These are phyloP conservation scores for Cupressus sempervirens DNA, from an alignment of 75 land plant genomes.

Conservation along the genomic window DNA sequence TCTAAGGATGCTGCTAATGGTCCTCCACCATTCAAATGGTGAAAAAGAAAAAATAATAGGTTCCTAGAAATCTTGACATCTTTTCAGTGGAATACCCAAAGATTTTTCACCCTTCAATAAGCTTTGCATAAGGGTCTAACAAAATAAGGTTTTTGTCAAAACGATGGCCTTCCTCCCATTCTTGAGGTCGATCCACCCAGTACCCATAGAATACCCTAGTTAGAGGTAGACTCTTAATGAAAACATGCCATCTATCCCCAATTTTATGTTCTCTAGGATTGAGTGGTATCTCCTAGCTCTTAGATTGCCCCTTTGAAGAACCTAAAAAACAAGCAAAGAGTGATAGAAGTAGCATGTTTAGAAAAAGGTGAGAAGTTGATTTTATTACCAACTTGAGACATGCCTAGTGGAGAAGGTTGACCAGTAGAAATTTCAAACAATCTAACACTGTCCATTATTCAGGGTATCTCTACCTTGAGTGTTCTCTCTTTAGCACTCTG, in stretches of 20 bases:
- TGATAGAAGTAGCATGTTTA: too few species aligned
- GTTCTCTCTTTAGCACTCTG: too few species aligned
- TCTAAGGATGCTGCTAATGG: constrained; percentile 50
- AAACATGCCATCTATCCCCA: constrained; percentile 86
- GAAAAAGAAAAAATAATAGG: constrained; percentile 64
- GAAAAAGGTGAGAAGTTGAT: too few species aligned
- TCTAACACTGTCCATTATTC: too few species aligned
- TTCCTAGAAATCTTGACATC: constrained; percentile 58
- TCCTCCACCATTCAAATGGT: constrained; percentile 89
- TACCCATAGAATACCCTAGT: too few species aligned
- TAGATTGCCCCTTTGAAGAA: constrained; percentile 11
- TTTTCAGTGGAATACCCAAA: constrained; percentile 76
- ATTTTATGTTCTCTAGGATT: constrained; percentile 65
- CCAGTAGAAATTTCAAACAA: too few species aligned
- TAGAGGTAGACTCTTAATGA: constrained; percentile 74
- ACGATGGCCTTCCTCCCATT: constrained; percentile 81
- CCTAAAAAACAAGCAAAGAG: too few species aligned
- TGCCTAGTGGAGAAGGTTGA: too few species aligned
- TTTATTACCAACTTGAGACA: too few species aligned
- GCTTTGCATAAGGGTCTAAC: constrained; percentile 93
- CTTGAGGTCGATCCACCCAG: constrained; percentile 84
- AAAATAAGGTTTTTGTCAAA: constrained; percentile 66
- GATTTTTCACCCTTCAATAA: constrained; percentile 73
- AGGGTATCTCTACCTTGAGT: too few species aligned
- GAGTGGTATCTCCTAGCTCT: constrained; percentile 51